Evolutionary conservation across 2,329 filamentous ascomycete species (phyloP).

Genomic region (Ceratocystis cubensis): DNA sequence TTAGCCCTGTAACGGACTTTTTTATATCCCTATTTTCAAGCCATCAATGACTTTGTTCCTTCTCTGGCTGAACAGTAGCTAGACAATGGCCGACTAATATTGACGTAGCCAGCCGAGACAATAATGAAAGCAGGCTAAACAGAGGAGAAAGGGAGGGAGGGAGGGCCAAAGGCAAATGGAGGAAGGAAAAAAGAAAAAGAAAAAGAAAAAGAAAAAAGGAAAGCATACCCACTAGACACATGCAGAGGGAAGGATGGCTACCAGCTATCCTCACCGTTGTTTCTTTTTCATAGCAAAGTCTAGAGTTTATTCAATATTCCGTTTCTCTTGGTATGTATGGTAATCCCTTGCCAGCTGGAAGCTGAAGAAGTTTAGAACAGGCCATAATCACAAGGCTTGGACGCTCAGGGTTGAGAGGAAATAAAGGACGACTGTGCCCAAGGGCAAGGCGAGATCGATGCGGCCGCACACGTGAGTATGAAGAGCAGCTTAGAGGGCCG

Average conservation of each 20-base stretch:
- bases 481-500: not conserved
- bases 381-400: not conserved
- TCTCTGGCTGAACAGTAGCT: not conserved
- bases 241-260: not conserved
- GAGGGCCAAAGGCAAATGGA: not conserved
- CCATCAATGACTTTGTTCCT: slow-evolving; percentile 5
- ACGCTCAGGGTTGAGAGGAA: not conserved
- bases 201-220: not conserved
- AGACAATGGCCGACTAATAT: slow-evolving; percentile 2
- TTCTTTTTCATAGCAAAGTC: not conserved
- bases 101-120: slow-evolving; percentile 2
- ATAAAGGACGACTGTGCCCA: not conserved
- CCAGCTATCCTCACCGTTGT: not conserved
- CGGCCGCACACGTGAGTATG: not conserved
- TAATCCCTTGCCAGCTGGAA: not conserved
- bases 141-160: not conserved
- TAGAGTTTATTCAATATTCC: not conserved
- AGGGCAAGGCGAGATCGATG: not conserved
- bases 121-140: not conserved
- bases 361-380: not conserved
- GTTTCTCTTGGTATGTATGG: not conserved
- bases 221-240: not conserved
- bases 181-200: not conserved
- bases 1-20: not conserved
- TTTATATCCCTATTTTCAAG: slow-evolving; percentile 1